A percentile compares a stretch with the other conserved stretches of the same genome.
These are phyloP conservation scores for Termitomyces sp. DNA, from an alignment of 768 basidiomycete species.

Conservation along the genomic window DNA sequence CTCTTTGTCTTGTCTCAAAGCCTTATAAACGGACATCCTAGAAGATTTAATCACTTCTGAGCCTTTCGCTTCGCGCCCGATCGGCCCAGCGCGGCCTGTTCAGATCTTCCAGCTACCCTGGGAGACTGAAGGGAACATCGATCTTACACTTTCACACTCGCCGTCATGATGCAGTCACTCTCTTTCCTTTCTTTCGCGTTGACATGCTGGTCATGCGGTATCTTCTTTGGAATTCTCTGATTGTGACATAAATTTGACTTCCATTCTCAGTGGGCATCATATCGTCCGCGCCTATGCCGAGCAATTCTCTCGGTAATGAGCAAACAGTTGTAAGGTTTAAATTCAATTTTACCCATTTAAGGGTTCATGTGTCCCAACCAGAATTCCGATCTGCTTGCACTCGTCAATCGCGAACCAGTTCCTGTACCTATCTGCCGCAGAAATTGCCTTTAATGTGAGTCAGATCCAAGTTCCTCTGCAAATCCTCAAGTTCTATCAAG, in stretches of 20 bases:
- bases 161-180: constrained; percentile 1
- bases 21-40: not conserved
- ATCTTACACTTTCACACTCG: not conserved
- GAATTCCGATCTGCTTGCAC: not conserved
- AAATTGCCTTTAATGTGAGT: constrained; percentile 8
- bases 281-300: constrained; percentile 5
- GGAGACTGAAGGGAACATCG: not conserved
- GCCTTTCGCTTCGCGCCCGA: not conserved
- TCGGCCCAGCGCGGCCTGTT: not conserved
- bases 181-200: constrained; percentile 5
- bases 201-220: constrained; percentile 11
- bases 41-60: not conserved
- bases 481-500: not conserved
- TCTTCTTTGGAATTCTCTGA: not conserved
- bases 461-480: not conserved
- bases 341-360: not conserved
- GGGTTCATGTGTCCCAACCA: not conserved
- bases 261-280: constrained; percentile 3
- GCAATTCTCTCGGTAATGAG: not conserved
- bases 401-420: constrained; percentile 5
- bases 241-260: not conserved
- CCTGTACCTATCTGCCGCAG: constrained; percentile 10
- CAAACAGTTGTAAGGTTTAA: not conserved
- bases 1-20: not conserved
- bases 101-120: not conserved